These are phyloP conservation scores for Diaporthe aspalathi DNA, from an alignment of 2,329 filamentous ascomycete species.

Conservation along the genomic window DNA sequence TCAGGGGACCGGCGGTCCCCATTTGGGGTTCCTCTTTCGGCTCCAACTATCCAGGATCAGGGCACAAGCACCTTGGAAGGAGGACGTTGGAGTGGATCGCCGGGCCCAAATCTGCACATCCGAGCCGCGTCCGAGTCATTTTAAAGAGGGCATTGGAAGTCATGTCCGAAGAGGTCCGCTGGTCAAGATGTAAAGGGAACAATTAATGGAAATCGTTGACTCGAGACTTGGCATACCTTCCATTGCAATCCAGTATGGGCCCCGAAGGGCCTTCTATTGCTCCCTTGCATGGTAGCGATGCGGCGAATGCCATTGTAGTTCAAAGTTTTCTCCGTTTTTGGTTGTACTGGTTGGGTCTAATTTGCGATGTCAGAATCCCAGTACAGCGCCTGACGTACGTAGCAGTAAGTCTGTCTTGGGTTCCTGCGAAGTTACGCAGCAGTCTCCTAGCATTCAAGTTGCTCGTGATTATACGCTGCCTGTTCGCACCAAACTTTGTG, in stretches of 20 bases:
- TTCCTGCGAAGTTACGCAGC: no score
- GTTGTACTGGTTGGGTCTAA: not conserved
- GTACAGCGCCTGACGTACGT: no score
- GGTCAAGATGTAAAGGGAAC: not conserved
- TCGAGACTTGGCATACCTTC: not conserved
- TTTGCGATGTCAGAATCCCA: not conserved
- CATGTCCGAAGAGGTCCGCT: not conserved
- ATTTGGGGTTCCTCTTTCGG: not conserved
- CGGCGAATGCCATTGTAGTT: not conserved
- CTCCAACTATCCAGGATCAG: not conserved
- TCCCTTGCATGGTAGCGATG: not conserved
- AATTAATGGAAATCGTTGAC: not conserved
- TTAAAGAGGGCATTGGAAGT: not conserved
- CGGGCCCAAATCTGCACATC: not conserved
- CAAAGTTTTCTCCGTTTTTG: not conserved
- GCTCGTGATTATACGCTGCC: no score
- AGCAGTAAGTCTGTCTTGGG: not conserved
- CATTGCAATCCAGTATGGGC: not conserved
- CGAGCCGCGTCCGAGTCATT: constrained; percentile 5
- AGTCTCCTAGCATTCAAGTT: not conserved
- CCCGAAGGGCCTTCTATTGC: no score
- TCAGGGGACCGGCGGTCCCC: not conserved
- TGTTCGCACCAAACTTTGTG: no score
- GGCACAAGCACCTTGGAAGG: not conserved
- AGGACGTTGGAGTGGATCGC: not conserved